A percentile compares a stretch with the other conserved stretches of the same genome.
Conservation (phyloP, 2,329 filamentous ascomycete species). For the Diaporthe citri region DNA sequence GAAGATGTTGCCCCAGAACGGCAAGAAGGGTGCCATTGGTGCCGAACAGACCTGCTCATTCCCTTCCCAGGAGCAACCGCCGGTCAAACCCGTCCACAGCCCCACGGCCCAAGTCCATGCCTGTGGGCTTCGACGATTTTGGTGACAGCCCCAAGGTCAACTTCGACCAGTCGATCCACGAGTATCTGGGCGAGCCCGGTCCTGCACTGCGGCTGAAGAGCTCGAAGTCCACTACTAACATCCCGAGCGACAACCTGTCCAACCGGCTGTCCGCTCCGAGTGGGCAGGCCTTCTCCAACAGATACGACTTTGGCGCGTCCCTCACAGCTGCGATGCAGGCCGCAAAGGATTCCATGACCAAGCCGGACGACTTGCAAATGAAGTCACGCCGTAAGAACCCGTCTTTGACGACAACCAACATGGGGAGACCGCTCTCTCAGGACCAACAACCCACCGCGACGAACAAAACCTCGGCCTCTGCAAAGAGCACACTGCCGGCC, state of each 20-base stretch:
- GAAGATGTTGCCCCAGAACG: conserved; percentile 74
- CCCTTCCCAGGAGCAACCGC: conserved; percentile 77
- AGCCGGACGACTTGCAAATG: conserved; percentile 70
- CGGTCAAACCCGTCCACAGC: conserved; percentile 55
- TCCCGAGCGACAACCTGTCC: conserved; percentile 73
- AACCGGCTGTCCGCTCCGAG: conserved; percentile 66
- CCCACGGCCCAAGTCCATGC: conserved; percentile 67
- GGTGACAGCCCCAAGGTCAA: conserved; percentile 69
- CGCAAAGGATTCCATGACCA: conserved; percentile 73
- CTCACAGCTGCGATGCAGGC: conserved; percentile 84
- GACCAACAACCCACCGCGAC: conserved; percentile 33
- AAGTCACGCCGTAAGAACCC: conserved; percentile 60
- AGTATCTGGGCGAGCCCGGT: conserved; percentile 73
- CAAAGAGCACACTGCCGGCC: conserved; percentile 46
- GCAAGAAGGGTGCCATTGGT: conserved; percentile 66
- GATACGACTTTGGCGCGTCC: conserved; percentile 97
- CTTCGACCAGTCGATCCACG: conserved; percentile 71
- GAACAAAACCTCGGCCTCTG: conserved; percentile 40
- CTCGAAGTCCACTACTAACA: conserved; percentile 71
- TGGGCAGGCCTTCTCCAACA: conserved; percentile 86
- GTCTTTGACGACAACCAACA: conserved; percentile 36
- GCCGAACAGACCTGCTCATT: conserved; percentile 63
- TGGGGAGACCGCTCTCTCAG: conserved; percentile 26
- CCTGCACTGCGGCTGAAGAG: conserved; percentile 77
- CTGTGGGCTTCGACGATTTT: conserved; percentile 78